phyloP scores from a whole-genome alignment of 208 protist genomes.

The Zelonia costaricensis region DNA sequence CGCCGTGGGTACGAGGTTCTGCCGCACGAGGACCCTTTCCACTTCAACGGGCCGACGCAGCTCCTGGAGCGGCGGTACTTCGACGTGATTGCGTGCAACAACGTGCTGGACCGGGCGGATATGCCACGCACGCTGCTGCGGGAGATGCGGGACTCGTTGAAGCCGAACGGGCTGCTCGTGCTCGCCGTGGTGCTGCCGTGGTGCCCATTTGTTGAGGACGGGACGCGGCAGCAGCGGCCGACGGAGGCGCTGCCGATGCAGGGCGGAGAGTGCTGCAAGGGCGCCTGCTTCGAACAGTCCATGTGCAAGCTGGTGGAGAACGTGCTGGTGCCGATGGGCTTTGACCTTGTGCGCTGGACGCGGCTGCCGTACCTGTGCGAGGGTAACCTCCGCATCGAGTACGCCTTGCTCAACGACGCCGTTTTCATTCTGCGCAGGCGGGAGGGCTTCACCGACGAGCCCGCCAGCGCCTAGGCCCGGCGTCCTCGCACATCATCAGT shows the following conservation, averaged over 20 bases:
- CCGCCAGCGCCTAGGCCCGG: no score
- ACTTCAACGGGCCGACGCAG: constrained; percentile 1
- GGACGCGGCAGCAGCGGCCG: constrained; percentile 49
- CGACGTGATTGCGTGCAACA: constrained; percentile 79
- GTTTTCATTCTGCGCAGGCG: constrained; percentile 63
- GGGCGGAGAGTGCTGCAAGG: constrained; percentile 75
- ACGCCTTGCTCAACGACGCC: constrained; percentile 76
- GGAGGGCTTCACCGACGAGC: not conserved
- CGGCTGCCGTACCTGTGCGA: constrained; percentile 84
- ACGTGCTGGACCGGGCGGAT: constrained; percentile 86
- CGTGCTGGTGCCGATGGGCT: constrained; percentile 72
- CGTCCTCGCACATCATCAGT: not conserved
- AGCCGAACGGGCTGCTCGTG: constrained; percentile 55
- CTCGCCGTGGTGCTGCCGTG: constrained; percentile 87
- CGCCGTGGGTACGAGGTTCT: constrained; percentile 73
- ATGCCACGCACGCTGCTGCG: constrained; percentile 58
- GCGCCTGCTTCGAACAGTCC: constrained; percentile 72
- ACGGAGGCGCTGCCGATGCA: constrained; percentile 73
- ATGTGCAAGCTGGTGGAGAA: constrained; percentile 68
- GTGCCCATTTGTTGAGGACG: constrained; percentile 88
- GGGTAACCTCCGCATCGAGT: constrained; percentile 74
- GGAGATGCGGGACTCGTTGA: constrained; percentile 65
- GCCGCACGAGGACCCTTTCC: constrained; percentile 52
- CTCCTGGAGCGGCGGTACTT: constrained; percentile 38
- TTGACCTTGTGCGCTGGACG: constrained; percentile 84